Conservation (phyloP, 441 rosid species). For the Euphorbia schlechtendalii region DNA sequence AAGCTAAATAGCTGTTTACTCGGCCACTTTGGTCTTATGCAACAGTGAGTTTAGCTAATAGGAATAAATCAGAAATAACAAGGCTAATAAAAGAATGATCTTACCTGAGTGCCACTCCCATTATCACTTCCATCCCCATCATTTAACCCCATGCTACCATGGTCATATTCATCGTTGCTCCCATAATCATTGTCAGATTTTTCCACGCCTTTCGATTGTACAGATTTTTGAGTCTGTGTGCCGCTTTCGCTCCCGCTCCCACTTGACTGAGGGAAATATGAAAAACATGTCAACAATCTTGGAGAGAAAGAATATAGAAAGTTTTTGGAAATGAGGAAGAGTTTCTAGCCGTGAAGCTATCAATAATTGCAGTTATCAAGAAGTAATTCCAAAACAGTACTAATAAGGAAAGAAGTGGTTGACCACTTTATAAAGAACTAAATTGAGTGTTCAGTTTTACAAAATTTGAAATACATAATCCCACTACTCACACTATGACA, state of each 20-base stretch:
- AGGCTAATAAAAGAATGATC: slow-evolving; percentile 8
- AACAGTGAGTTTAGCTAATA: no score
- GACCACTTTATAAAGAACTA: not conserved
- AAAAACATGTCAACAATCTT: slow-evolving; percentile 13
- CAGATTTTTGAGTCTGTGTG: slow-evolving; percentile 40
- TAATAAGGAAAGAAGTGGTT: not conserved
- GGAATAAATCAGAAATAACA: not conserved
- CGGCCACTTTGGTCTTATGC: not conserved
- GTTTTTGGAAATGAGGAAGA: not conserved
- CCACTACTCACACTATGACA: slow-evolving; percentile 58
- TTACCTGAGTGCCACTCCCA: slow-evolving; percentile 65
- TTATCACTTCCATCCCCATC: slow-evolving; percentile 47
- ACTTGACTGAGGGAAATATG: slow-evolving; percentile 44
- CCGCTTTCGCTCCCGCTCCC: slow-evolving; percentile 66
- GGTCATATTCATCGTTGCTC: slow-evolving; percentile 41
- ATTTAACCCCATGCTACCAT: slow-evolving; percentile 33
- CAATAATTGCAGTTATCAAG: not conserved
- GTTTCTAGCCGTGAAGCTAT: not conserved
- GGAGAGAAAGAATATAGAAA: not conserved
- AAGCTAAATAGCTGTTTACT: not conserved
- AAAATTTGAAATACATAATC: slow-evolving; percentile 15
- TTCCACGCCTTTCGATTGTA: slow-evolving; percentile 35
- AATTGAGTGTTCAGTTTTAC: slow-evolving; percentile 10
- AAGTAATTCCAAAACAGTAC: not conserved
- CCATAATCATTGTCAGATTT: slow-evolving; percentile 38